Evolutionary conservation across 495 filamentous ascomycete genomes (phyloP).

Genomic region (Penicillium macrosclerotiorum): DNA sequence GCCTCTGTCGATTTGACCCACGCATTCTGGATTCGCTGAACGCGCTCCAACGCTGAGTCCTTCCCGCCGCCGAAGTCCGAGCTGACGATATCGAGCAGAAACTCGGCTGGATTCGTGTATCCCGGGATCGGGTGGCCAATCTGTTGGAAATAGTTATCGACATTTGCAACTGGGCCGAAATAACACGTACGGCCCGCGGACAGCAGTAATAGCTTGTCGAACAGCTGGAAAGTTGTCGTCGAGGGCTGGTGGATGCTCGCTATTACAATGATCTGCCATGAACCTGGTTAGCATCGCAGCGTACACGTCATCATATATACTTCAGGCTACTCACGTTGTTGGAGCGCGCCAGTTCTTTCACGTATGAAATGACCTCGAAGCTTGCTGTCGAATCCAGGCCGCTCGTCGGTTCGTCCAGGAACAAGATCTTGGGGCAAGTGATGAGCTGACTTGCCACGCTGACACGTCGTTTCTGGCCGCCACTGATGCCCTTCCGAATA

Average conservation of each 20-base stretch:
- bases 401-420: slow-evolving; percentile 80
- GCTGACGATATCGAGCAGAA: slow-evolving; percentile 71
- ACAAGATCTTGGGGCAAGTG: slow-evolving; percentile 73
- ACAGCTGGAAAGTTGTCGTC: slow-evolving; percentile 70
- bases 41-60: slow-evolving; percentile 30
- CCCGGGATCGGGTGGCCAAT: slow-evolving; percentile 59
- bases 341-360: slow-evolving; percentile 58
- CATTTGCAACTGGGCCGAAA: slow-evolving; percentile 54
- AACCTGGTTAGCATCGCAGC: not conserved
- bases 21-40: slow-evolving; percentile 25
- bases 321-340: slow-evolving; percentile 54
- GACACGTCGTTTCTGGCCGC: slow-evolving; percentile 77
- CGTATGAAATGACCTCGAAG: slow-evolving; percentile 65
- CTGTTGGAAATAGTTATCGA: slow-evolving; percentile 56
- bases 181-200: slow-evolving; percentile 68
- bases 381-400: slow-evolving; percentile 72
- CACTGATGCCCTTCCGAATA: slow-evolving; percentile 73
- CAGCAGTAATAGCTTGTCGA: slow-evolving; percentile 74
- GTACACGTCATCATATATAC: not conserved
- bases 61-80: slow-evolving; percentile 62
- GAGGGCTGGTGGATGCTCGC: slow-evolving; percentile 82
- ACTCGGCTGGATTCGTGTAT: slow-evolving; percentile 76
- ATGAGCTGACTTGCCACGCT: slow-evolving; percentile 77
- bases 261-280: slow-evolving; percentile 61
- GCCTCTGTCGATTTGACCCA: slow-evolving; percentile 30